These are phyloP conservation scores for Pseudogymnoascus sp. DNA, from an alignment of 2,329 filamentous ascomycete species.

Conservation along the genomic window DNA sequence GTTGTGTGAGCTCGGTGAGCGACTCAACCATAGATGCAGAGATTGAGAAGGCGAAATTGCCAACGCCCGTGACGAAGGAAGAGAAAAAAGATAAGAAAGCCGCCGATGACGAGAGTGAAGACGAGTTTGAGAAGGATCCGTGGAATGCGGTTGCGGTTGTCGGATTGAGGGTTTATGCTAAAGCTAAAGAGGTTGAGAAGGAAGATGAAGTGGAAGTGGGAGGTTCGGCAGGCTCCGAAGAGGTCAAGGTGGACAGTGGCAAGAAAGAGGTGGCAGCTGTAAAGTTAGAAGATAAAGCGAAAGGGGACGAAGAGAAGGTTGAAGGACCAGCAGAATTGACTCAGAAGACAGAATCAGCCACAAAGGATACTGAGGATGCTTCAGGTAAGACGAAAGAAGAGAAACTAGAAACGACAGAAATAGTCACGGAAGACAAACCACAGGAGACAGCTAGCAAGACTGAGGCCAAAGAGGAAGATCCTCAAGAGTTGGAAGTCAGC, in stretches of 20 bases:
- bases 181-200: constrained; percentile 31
- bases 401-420: not conserved
- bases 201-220: constrained; percentile 14
- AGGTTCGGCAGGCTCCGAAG: constrained; percentile 15
- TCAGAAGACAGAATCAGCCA: not conserved
- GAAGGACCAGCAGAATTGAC: not conserved
- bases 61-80: not conserved
- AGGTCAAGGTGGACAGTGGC: constrained; percentile 20
- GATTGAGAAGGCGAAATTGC: not conserved
- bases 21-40: constrained; percentile 5
- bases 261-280: constrained; percentile 18
- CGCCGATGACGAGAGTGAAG: constrained; percentile 39
- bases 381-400: not conserved
- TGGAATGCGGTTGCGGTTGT: constrained; percentile 60
- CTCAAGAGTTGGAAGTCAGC: constrained; percentile 21
- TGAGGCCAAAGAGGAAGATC: constrained; percentile 22
- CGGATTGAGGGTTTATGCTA: constrained; percentile 54
- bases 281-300: constrained; percentile 15
- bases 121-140: constrained; percentile 49
- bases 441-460: not conserved
- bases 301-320: constrained; percentile 20
- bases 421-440: not conserved
- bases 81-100: constrained; percentile 9
- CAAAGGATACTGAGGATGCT: not conserved
- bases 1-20: constrained; percentile 1